Base-by-base conservation (phyloP, 1,139 yeast species). In the Sugiyamaella grinbergsii region DNA sequence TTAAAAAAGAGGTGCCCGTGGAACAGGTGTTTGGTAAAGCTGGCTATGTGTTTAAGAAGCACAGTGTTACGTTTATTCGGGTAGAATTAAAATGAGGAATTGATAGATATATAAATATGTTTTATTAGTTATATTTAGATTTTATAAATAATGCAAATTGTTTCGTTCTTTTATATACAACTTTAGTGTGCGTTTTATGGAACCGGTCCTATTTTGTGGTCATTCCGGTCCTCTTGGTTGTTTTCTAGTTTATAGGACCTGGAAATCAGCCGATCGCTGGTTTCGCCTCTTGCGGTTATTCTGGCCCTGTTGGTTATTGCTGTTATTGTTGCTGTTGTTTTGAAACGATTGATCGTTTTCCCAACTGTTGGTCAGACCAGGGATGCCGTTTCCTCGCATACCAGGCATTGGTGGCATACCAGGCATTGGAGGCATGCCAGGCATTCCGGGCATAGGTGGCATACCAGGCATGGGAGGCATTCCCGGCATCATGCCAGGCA, bases 21-120 rank as follows among this genome's bases (percentile, higher is more conserved):
- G 23, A 36, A 13, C n/a, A 2, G 5, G 3, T 45, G 1, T 26
- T 33, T 31, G 37, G 40, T 11, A 34, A 36, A 10, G 46, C 29
- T 20, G n/a, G 23, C 10, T 40, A 34, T 22, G 28, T 36, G 8
- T 42, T 51, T 16, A 39, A 48, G 36, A 51, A 51, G 29, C 54
- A 51, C 39, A 51, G 54, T 36, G 38, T 49, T 29, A 51, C 68
- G 4, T 29, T 52, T 33, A 24, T 50, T 18, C 38, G 51, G 63
- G 61, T 42, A 61, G 65, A 32, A 54, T 56, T 43, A 19, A 36
- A 28, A 20, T 40, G 8, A 16, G 13, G 10, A 13, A 4, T 11
- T 10, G 33, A 11, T 29, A 29, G 33, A 10, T 29, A 13, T 5
- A 23, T 5, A 5, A 23, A 8, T 23, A 23, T 5, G 5, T 5